Evolutionary conservation across 768 basidiomycete genomes (phyloP), one percentile per base, ranked within the genome.

Genomic region (Boletus edulis): DNA sequence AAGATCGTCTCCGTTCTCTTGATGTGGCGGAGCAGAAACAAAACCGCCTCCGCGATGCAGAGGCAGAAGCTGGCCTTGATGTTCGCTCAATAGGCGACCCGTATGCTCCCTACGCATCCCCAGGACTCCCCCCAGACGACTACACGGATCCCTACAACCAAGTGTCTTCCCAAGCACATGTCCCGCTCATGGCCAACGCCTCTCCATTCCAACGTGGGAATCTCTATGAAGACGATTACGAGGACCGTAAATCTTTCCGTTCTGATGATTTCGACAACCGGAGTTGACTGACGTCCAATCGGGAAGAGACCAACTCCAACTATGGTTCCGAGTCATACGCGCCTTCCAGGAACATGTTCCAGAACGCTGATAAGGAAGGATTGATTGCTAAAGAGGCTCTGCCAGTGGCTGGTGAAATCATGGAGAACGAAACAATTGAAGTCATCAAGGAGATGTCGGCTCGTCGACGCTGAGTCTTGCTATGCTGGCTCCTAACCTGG

Each of bases 271-370:
- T 82, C 57, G 91, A 94, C 61, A 84, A 83, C 9, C 83, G 85
- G 8, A 93, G 87, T 63, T 79, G 86, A 50, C 81, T 89, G 49
- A 91, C 90, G 0, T 87, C 84, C 51, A 81, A 89, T 57, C 81
- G 85, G 29, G 90, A 90, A 56, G 91, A 94, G 42, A 80, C 85
- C 0, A 78, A 78, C 44, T 93, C 91, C 0, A 89, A 91, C 64
- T 86, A 89, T 60, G 94, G 94, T 4, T 91, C 91, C 4, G 94
- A 97, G 67, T 90, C 89, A 0, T 98, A 97, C 63, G 95, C 94
- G 0, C 95, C 95, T 0, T 94, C 91, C 0, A 75, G 92, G 32
- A 97, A 97, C 63, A 98, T 97, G 95, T 97, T 98, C 81, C 87
- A 90, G 60, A 85, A 84, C 56, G 79, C 84, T 2, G 88, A 93